These are phyloP conservation scores for Candida khao-thaluensis DNA, from an alignment of 805 yeast species.

Conservation along the genomic window DNA sequence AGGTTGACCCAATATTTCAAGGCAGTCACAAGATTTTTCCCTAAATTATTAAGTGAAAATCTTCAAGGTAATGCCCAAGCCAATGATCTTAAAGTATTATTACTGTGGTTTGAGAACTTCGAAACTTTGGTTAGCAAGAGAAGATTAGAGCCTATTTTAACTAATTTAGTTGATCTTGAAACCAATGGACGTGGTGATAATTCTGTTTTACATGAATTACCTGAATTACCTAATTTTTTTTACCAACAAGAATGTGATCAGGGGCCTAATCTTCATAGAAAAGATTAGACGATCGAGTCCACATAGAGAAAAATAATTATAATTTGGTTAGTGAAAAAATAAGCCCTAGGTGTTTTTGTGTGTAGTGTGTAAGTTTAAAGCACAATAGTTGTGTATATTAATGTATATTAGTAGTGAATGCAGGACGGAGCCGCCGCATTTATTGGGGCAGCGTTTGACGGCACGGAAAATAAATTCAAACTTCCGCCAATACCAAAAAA, in stretches of 20 bases:
- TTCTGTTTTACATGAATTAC: slow-evolving; percentile 6
- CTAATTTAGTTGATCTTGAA: slow-evolving; percentile 10
- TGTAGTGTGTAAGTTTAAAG: background rate
- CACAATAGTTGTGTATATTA: background rate
- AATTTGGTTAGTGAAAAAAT: too few species aligned
- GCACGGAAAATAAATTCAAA: too few species aligned
- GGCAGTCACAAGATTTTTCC: slow-evolving; percentile 17
- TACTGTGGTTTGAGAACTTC: slow-evolving; percentile 2
- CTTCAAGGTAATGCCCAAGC: background rate
- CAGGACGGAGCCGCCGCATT: too few species aligned
- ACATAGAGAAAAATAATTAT: too few species aligned
- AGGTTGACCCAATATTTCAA: slow-evolving; percentile 20
- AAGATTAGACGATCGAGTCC: too few species aligned
- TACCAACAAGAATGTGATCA: too few species aligned
- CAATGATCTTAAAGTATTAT: slow-evolving; percentile 4
- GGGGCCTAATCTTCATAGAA: too few species aligned
- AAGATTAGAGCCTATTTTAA: slow-evolving; percentile 9
- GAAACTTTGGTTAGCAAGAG: background rate
- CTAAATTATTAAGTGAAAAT: slow-evolving; percentile 17
- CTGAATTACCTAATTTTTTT: slow-evolving; percentile 20
- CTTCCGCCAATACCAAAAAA: too few species aligned
- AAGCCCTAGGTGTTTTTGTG: background rate
- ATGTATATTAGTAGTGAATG: background rate
- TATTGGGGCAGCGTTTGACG: background rate
- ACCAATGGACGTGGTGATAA: background rate